Conservation (phyloP, 2,329 filamentous ascomycete genomes). For the Fusarium sp. region DNA sequence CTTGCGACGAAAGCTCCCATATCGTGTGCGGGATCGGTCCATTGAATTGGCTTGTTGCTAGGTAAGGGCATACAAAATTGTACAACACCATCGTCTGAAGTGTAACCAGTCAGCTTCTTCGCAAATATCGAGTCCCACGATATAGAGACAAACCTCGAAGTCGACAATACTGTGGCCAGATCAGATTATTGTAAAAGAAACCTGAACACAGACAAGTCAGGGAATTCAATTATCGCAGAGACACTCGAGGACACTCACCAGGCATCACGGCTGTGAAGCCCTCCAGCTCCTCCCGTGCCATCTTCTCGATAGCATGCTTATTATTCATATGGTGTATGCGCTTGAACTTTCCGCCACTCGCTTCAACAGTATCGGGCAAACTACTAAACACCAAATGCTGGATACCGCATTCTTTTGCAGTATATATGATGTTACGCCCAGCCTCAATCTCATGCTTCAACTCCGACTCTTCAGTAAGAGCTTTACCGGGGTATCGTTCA, state of each 20-base stretch:
- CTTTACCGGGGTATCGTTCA: not conserved
- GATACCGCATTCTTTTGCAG: not conserved
- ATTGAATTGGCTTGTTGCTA: not conserved
- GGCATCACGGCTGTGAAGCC: not conserved
- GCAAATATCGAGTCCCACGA: not conserved
- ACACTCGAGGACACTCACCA: not conserved
- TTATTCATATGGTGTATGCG: conserved; percentile 1
- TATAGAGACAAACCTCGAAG: not conserved
- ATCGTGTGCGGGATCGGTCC: not conserved
- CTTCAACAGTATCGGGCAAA: not conserved
- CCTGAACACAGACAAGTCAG: not conserved
- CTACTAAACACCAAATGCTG: not conserved
- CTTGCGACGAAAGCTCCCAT: not conserved
- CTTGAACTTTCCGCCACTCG: not conserved
- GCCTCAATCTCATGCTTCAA: not conserved
- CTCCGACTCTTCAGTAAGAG: not conserved
- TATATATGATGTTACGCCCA: not conserved
- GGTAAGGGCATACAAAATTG: not conserved
- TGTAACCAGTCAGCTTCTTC: not conserved
- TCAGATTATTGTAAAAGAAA: not conserved
- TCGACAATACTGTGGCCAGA: not conserved
- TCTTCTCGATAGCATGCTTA: not conserved
- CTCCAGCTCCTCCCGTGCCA: not conserved
- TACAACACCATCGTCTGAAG: not conserved
- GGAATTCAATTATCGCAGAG: accelerated